phyloP scores from a whole-genome alignment of 768 basidiomycete species.

The Lentinula boryana region DNA sequence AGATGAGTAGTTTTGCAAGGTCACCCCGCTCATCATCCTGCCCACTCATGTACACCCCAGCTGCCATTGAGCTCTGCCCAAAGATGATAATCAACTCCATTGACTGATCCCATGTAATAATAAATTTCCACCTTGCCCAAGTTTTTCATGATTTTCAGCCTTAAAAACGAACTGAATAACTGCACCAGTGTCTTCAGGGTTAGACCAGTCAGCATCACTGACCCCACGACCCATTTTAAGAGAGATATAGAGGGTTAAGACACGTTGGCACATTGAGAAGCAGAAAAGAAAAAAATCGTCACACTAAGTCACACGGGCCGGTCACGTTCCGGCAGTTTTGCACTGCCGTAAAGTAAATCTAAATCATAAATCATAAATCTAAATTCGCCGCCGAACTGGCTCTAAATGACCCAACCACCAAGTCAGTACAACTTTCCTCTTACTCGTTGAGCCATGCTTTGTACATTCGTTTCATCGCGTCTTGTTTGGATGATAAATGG shows the following conservation, averaged over 20 bases:
- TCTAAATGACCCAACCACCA: neutral
- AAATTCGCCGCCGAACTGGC: no score
- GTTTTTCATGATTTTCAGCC: neutral
- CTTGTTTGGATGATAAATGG: conserved; percentile 59
- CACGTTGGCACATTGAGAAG: no score
- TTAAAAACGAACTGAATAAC: neutral
- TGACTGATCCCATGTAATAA: neutral
- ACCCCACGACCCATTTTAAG: no score
- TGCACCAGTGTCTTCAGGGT: neutral
- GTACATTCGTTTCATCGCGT: conserved; percentile 71
- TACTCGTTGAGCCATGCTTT: conserved; percentile 35
- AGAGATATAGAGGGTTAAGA: no score
- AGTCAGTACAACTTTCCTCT: neutral
- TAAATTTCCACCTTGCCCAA: neutral
- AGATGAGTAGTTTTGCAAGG: neutral
- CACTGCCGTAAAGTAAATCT: no score
- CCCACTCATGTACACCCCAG: neutral
- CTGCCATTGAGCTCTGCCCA: neutral
- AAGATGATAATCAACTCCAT: neutral
- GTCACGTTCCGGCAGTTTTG: no score
- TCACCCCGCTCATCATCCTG: neutral
- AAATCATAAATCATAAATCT: no score
- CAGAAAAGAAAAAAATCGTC: no score
- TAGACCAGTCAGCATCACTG: neutral
- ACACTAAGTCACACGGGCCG: no score